Percentiles rank a stretch among this genome's conserved stretches.
Conservation (phyloP, 1,284 basidiomycete genomes). For the Lentinula novae-zelandiae region DNA sequence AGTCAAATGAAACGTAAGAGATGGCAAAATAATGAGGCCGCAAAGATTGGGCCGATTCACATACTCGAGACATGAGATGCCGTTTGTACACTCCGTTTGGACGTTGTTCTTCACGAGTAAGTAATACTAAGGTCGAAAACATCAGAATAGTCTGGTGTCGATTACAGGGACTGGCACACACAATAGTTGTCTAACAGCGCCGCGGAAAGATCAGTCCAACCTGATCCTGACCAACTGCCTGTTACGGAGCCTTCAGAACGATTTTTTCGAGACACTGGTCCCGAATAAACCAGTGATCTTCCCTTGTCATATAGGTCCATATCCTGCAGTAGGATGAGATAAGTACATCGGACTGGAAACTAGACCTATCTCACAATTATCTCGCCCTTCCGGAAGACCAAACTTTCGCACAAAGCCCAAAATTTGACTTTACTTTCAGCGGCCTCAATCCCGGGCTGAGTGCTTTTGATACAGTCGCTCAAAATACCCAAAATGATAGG, state of each 20-base stretch:
- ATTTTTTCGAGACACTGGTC: slow-evolving; percentile 49
- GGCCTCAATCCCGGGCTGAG: slow-evolving; percentile 79
- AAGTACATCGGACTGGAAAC: neutral
- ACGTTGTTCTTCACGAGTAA: slow-evolving; percentile 57
- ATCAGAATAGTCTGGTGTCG: neutral
- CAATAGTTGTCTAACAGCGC: slow-evolving; percentile 76
- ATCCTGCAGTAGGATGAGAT: slow-evolving; percentile 36
- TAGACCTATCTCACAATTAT: slow-evolving; percentile 52
- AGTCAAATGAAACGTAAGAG: neutral
- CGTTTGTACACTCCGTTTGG: slow-evolving; percentile 45
- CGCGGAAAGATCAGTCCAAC: slow-evolving; percentile 65
- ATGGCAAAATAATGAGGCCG: slow-evolving; percentile 4
- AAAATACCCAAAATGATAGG: slow-evolving; percentile 63
- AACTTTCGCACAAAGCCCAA: slow-evolving; percentile 70
- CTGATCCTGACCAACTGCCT: slow-evolving; percentile 34
- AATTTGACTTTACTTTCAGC: slow-evolving; percentile 83
- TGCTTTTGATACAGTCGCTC: slow-evolving; percentile 67
- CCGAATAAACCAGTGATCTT: slow-evolving; percentile 64
- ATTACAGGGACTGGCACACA: slow-evolving; percentile 29
- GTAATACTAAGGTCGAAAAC: slow-evolving; percentile 41
- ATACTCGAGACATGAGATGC: slow-evolving; percentile 61
- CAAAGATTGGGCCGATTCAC: slow-evolving; percentile 19
- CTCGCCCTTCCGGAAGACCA: slow-evolving; percentile 72
- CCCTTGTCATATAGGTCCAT: slow-evolving; percentile 74
- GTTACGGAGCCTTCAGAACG: slow-evolving; percentile 47